phyloP scores from a whole-genome alignment of 805 yeast genomes.

The Lipomyces orientalis region DNA sequence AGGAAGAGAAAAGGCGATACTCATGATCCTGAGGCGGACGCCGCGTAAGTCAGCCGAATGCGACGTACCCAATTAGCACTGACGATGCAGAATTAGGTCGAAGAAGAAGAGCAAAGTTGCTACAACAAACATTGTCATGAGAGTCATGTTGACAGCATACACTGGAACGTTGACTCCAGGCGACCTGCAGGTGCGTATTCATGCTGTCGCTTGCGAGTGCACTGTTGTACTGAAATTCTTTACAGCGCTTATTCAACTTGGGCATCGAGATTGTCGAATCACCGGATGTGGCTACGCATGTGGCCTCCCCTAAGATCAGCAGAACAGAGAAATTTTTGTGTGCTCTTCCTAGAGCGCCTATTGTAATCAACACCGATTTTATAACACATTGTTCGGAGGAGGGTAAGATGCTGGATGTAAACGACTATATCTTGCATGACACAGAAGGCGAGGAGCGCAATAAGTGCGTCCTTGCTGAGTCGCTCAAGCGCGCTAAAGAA shows the following conservation, averaged over 20 bases:
- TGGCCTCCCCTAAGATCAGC: slow-evolving; percentile 78
- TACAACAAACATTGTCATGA: slow-evolving; percentile 37
- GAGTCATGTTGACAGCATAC: slow-evolving; percentile 37
- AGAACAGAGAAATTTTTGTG: slow-evolving; percentile 87
- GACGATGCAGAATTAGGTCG: slow-evolving; percentile 26
- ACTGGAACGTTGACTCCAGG: slow-evolving; percentile 17
- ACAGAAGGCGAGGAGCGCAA: slow-evolving; percentile 45
- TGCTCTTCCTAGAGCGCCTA: slow-evolving; percentile 60
- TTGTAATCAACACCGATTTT: slow-evolving; percentile 42
- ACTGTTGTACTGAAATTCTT: not conserved
- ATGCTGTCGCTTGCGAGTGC: not conserved
- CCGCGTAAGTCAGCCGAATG: slow-evolving; percentile 6
- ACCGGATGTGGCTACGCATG: slow-evolving; percentile 49
- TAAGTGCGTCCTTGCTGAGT: slow-evolving; percentile 34
- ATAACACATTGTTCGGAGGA: slow-evolving; percentile 29
- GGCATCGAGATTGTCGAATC: slow-evolving; percentile 61
- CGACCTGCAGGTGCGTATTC: slow-evolving; percentile 20
- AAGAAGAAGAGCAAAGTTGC: slow-evolving; percentile 42
- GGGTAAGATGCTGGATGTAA: slow-evolving; percentile 33
- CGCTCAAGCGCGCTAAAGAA: slow-evolving; percentile 37
- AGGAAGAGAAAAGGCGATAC: not conserved
- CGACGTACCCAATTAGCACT: not conserved
- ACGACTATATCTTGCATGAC: slow-evolving; percentile 39
- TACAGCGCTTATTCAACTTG: slow-evolving; percentile 47
- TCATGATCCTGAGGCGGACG: slow-evolving; percentile 18